Conservation (phyloP, 129 eudicot genomes). For the Artemisia tridentata region DNA sequence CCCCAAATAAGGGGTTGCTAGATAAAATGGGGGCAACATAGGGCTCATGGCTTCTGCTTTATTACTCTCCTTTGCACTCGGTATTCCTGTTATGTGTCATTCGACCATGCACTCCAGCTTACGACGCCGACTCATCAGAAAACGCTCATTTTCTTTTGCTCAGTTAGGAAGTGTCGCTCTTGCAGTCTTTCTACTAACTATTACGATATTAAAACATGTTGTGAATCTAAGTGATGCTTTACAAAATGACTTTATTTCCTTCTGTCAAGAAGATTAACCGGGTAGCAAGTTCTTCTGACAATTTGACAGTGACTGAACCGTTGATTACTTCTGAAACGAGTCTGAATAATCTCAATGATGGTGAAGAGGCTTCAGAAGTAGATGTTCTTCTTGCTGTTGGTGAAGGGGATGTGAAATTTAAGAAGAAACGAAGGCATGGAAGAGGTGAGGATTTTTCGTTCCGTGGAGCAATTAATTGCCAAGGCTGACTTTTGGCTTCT, state of each 20-base stretch:
- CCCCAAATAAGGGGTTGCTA: too few species aligned
- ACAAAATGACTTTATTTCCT: constrained; percentile 79
- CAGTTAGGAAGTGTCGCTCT: constrained; percentile 66
- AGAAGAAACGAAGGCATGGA: constrained; percentile 61
- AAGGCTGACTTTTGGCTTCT: constrained; percentile 97
- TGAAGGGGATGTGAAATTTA: constrained; percentile 76
- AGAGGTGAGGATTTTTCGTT: constrained; percentile 84
- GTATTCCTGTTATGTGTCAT: constrained; percentile 61
- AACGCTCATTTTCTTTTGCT: constrained; percentile 63
- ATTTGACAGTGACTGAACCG: constrained; percentile 37
- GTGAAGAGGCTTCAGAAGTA: constrained; percentile 58
- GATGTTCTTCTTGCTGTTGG: constrained; percentile 82
- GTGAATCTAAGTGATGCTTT: constrained; percentile 33
- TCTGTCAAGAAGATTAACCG: constrained; percentile 37
- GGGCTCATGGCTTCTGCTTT: constrained; percentile 40
- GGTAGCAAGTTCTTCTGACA: constrained; percentile 40
- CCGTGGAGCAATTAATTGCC: constrained; percentile 58
- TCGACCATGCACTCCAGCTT: constrained; percentile 76
- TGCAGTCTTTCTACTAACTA: constrained; percentile 70
- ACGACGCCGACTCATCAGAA: constrained; percentile 56
- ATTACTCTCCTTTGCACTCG: constrained; percentile 54
- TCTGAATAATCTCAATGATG: constrained; percentile 36
- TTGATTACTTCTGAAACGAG: constrained; percentile 51
- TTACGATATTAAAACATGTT: constrained; percentile 48
- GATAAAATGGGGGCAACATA: too few species aligned